Evolutionary conservation across 257 asterid species (phyloP), one percentile per base, ranked within the genome.

Genomic region (Avicennia marina): DNA sequence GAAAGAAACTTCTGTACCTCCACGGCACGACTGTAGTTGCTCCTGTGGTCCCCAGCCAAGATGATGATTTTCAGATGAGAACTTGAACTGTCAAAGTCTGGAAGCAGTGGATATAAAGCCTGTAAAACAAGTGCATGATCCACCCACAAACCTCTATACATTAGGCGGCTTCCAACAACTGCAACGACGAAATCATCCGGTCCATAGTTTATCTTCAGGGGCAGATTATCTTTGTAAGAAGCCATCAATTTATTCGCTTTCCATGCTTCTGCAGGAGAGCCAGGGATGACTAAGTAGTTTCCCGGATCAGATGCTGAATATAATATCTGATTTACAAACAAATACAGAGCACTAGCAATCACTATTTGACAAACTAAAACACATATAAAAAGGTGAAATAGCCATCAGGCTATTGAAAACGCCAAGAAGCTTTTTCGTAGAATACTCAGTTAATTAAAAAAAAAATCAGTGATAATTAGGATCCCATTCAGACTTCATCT

Each of bases 271-370:
- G 62, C 72, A 4, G 95, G 89, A 69, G 88, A 82, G 44, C 94
- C 94, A 16, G 95, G 96, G 67, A 93, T 82, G 60, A 93, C 96
- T 43, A 80, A 81, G 76, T 76, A 89, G 76, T 93, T 93, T 57
- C 94, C 99, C 68, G 91, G 75, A 71, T 93, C 97, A 52, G 75
- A 77, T 12, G 63, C 42, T 7, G 95, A 93, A 73, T 93, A 86
- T 18, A 79, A 78, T 66, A 93, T 74, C 97, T 93, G 81, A 73
- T 75, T 55, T 32, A 62, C 34, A 71, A 16, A 71, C 29, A 39
- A 63, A 62, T 29, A n/a, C 7, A 29, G 33, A 29, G 7, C 3
- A 29, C 3, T 29, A 29, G 33, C 33, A 29, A 2, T 3, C 3
- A 29, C 5, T 29, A 7, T 2, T 29, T 29, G 33, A 29, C 33